A percentile compares a stretch with the other conserved stretches of the same genome.
These are phyloP conservation scores for Thermomyces lanuginosus DNA, from an alignment of 2,329 filamentous ascomycete species.

Conservation along the genomic window DNA sequence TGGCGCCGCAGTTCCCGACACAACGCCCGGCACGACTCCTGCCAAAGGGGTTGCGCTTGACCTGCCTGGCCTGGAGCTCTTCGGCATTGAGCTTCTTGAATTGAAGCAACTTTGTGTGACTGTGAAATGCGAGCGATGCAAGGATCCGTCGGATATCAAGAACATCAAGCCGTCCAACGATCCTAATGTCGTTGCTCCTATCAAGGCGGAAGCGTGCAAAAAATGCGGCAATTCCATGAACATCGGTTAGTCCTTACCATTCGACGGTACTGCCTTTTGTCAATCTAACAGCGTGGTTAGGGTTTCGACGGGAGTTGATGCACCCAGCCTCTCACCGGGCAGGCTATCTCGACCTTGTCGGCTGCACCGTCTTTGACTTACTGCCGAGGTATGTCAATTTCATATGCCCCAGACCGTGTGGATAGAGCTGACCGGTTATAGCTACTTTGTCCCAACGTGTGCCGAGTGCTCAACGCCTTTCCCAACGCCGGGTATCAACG, in stretches of 20 bases:
- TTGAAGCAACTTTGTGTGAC: slow-evolving; percentile 50
- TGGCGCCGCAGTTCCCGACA: slow-evolving; percentile 17
- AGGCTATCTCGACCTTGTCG: slow-evolving; percentile 61
- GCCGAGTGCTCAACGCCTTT: slow-evolving; percentile 55
- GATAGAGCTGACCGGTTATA: slow-evolving; percentile 18
- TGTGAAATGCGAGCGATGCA: slow-evolving; percentile 66
- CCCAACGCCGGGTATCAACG: slow-evolving; percentile 46
- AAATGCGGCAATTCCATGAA: slow-evolving; percentile 38
- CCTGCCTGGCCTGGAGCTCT: slow-evolving; percentile 60
- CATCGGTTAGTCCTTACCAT: slow-evolving; percentile 27
- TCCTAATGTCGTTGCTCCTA: slow-evolving; percentile 21
- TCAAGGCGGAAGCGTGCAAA: slow-evolving; percentile 35
- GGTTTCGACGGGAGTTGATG: slow-evolving; percentile 52
- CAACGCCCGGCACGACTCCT: slow-evolving; percentile 23
- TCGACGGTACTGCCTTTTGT: no score
- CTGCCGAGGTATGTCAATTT: slow-evolving; percentile 50
- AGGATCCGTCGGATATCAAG: slow-evolving; percentile 52
- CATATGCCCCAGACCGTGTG: no score
- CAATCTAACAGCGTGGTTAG: slow-evolving; percentile 11
- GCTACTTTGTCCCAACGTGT: slow-evolving; percentile 65
- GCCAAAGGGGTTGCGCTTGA: slow-evolving; percentile 62
- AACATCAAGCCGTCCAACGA: slow-evolving; percentile 42
- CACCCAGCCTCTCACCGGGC: slow-evolving; percentile 58
- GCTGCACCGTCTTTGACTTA: slow-evolving; percentile 59
- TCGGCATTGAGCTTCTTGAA: slow-evolving; percentile 61